Evolutionary conservation across 148 eudicot genomes (phyloP).

Genomic region (Limonium bicolor): DNA sequence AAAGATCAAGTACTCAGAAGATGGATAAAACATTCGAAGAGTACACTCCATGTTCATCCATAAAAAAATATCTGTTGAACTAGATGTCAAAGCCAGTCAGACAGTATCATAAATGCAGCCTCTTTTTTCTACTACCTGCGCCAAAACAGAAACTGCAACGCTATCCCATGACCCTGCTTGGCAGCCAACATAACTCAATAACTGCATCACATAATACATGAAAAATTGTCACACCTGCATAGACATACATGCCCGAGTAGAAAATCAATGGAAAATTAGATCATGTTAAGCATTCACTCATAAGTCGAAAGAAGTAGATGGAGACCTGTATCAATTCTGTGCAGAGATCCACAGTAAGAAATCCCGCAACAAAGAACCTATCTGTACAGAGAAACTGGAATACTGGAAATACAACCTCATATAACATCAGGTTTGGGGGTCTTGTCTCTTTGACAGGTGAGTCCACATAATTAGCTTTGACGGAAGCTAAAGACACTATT

Average conservation of each 20-base stretch:
- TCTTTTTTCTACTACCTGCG: slow-evolving; percentile 49
- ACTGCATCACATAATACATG: slow-evolving; percentile 34
- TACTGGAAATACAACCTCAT: slow-evolving; percentile 63
- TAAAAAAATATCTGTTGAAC: too few species aligned
- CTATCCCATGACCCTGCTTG: slow-evolving; percentile 64
- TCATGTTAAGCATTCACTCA: too few species aligned
- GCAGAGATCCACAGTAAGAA: slow-evolving; percentile 58
- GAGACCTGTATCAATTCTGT: slow-evolving; percentile 76
- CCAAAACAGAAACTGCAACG: slow-evolving; percentile 56
- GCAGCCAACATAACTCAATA: slow-evolving; percentile 46
- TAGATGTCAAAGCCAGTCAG: too few species aligned
- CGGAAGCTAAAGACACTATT: slow-evolving; percentile 28
- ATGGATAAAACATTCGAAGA: too few species aligned
- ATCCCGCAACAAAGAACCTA: slow-evolving; percentile 52
- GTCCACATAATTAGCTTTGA: slow-evolving; percentile 34
- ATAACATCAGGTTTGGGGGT: slow-evolving; percentile 26
- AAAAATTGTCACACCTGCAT: background rate
- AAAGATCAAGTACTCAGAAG: too few species aligned
- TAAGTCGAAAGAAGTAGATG: background rate
- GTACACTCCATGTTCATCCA: too few species aligned
- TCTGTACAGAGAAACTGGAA: slow-evolving; percentile 53
- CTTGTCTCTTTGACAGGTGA: slow-evolving; percentile 30
- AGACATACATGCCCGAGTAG: too few species aligned
- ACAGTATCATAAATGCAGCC: background rate
- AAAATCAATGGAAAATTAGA: too few species aligned